These are phyloP conservation scores for Microstegium vimineum DNA, from an alignment of 176 grass and related monocot species.

Conservation along the genomic window DNA sequence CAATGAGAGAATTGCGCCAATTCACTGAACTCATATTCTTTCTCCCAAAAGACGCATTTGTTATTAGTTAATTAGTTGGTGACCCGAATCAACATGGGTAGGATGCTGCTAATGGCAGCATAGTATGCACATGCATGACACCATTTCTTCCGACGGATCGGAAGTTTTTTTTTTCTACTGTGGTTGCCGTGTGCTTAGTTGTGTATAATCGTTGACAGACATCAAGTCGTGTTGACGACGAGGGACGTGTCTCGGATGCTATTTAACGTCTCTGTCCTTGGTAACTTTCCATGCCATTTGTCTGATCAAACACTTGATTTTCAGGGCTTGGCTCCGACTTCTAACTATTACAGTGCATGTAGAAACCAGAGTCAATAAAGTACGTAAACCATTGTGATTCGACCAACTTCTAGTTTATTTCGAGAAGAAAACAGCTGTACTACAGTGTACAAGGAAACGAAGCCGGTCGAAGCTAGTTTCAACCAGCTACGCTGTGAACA, in stretches of 20 bases:
- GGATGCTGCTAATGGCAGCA: neutral
- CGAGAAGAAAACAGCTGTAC: too few species aligned
- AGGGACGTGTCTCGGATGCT: neutral
- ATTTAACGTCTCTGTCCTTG: neutral
- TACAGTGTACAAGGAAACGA: too few species aligned
- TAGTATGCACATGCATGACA: neutral
- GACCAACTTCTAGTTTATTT: too few species aligned
- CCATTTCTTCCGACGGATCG: neutral
- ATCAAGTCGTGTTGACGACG: neutral
- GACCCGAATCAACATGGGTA: neutral
- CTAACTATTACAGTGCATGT: too few species aligned
- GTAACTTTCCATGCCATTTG: neutral
- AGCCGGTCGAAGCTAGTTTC: too few species aligned
- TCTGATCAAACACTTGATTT: neutral
- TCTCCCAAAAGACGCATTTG: neutral
- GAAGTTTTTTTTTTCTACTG: neutral
- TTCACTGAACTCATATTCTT: neutral
- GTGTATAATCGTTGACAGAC: neutral
- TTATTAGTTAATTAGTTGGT: too few species aligned
- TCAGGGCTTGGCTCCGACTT: too few species aligned
- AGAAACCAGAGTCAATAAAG: too few species aligned
- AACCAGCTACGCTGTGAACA: neutral
- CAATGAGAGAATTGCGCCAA: neutral
- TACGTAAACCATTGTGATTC: neutral
- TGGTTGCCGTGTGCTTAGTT: neutral